These are phyloP conservation scores for Apiotrichum veenhuisii DNA, from an alignment of 1,284 basidiomycete genomes.

Conservation along the genomic window DNA sequence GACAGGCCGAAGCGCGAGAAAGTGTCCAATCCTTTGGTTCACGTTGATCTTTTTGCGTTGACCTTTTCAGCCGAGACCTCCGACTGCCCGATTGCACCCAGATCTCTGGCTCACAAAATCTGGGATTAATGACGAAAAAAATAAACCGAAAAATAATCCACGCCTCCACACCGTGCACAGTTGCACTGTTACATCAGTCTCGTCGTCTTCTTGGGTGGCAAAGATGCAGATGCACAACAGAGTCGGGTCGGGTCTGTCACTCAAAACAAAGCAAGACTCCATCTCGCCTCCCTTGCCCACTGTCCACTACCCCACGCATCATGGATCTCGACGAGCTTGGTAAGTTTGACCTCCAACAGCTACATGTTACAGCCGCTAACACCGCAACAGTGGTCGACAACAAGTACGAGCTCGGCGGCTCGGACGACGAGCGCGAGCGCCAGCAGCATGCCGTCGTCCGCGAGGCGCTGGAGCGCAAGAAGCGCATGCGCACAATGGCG, in stretches of 20 bases:
- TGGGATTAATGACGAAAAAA: neutral
- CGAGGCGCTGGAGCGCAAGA: constrained; percentile 91
- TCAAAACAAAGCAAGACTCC: no score
- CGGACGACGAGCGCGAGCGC: constrained; percentile 50
- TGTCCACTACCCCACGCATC: neutral
- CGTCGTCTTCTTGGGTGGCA: neutral
- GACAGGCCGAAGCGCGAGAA: no score
- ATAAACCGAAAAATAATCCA: neutral
- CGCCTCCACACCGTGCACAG: no score
- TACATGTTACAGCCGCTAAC: neutral
- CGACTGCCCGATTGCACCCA: no score
- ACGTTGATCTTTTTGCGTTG: no score
- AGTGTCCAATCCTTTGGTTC: no score
- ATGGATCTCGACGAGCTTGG: constrained; percentile 45
- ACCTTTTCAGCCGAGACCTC: no score
- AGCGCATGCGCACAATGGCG: constrained; percentile 85
- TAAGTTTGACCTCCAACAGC: constrained; percentile 13
- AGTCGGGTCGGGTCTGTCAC: no score
- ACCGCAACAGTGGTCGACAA: constrained; percentile 40
- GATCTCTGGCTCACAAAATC: neutral
- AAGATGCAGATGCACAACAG: neutral
- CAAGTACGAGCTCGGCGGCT: constrained; percentile 45
- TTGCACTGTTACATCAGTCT: no score
- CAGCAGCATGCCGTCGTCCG: constrained; percentile 67
- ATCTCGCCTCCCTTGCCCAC: neutral